Conservation (phyloP, 345 rosid genomes). For the Psidium friedrichsthalianum region DNA sequence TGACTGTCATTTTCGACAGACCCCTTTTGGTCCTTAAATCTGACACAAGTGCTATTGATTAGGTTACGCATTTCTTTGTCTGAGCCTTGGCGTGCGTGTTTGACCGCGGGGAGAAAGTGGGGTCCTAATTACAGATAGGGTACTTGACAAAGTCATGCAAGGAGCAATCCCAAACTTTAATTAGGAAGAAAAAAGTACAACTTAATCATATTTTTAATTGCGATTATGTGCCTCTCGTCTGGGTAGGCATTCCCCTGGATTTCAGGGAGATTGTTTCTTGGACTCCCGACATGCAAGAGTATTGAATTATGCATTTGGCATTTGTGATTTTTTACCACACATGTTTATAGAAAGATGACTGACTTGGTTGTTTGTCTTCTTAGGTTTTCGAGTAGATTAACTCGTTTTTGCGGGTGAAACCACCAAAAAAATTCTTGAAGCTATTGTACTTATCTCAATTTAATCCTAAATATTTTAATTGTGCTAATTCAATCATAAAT, state of each 20-base stretch:
- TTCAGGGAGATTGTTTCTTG: conserved; percentile 34
- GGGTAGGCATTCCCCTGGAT: conserved; percentile 19
- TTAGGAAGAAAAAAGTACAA: neutral
- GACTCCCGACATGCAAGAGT: conserved; percentile 13
- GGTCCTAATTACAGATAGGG: neutral
- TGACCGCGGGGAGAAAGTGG: neutral
- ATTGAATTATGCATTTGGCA: neutral
- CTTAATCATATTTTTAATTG: neutral
- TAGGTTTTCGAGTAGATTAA: neutral
- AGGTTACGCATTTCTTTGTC: neutral
- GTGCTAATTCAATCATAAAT: too few relatives aligned
- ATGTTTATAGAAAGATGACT: neutral
- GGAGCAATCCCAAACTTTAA: neutral
- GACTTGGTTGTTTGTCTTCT: neutral
- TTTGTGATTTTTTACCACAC: neutral
- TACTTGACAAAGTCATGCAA: neutral
- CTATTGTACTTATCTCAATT: too few relatives aligned
- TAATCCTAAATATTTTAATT: too few relatives aligned
- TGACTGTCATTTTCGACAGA: neutral
- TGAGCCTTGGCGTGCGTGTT: neutral
- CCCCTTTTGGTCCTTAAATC: neutral
- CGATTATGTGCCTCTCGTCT: neutral
- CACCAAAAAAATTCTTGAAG: too few relatives aligned
- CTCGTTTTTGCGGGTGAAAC: too few relatives aligned
- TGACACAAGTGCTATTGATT: neutral